These are phyloP conservation scores for Boletales sp. DNA, from an alignment of 768 basidiomycete species.

Conservation along the genomic window DNA sequence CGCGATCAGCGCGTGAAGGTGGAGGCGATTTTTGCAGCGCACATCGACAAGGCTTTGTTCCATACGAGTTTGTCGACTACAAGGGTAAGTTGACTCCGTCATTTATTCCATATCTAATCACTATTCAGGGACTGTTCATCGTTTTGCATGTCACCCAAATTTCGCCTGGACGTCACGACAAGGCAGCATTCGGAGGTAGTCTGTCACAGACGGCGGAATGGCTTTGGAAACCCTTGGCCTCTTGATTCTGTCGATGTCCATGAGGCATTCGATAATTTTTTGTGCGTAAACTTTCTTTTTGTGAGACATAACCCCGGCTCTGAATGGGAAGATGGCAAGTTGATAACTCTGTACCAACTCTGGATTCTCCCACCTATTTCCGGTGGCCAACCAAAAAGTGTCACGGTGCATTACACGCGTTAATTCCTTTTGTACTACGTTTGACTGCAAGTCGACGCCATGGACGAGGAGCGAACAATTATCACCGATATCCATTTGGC, in stretches of 20 bases:
- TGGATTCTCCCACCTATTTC: neutral
- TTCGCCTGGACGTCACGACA: conserved; percentile 33
- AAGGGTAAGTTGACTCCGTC: conserved; percentile 22
- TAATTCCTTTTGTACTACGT: neutral
- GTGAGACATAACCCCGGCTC: no score
- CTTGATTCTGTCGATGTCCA: neutral
- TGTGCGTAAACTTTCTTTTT: no score
- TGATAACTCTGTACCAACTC: neutral
- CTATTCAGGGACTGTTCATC: conserved; percentile 42
- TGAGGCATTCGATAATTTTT: no score
- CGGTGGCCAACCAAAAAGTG: neutral
- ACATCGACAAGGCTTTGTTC: conserved; percentile 26
- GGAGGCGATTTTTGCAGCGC: conserved; percentile 29
- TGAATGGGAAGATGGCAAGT: no score
- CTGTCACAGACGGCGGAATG: conserved; percentile 40
- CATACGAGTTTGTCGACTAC: conserved; percentile 37
- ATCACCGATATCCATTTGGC: conserved; percentile 31
- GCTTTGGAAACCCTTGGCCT: conserved; percentile 36
- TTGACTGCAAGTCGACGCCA: neutral
- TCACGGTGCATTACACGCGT: neutral
- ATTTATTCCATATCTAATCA: conserved; percentile 1
- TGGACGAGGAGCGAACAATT: conserved; percentile 5
- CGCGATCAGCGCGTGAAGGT: conserved; percentile 22
- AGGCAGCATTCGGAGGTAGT: conserved; percentile 42
- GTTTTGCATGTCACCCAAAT: conserved; percentile 48